Percentiles rank a stretch among this genome's conserved stretches.
Conservation (phyloP, 192 early-diverging fungal species). For the Coemansia sp. region DNA sequence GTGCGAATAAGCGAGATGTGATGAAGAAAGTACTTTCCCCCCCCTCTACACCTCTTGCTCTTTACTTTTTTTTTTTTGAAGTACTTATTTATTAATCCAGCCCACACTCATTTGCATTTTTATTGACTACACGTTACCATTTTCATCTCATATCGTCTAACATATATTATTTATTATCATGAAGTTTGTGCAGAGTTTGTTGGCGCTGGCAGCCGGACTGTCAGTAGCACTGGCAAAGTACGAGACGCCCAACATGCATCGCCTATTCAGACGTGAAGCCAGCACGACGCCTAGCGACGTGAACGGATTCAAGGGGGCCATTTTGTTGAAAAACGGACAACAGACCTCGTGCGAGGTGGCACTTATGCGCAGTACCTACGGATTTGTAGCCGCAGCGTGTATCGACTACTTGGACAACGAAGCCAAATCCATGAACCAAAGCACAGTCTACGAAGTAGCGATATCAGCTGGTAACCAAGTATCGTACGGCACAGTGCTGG, state of each 20-base stretch:
- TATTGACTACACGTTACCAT: neutral
- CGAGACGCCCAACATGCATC: neutral
- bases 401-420: constrained; percentile 31
- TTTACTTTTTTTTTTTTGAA: neutral
- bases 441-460: constrained; percentile 33
- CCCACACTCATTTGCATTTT: neutral
- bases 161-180: constrained; percentile 8
- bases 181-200: constrained; percentile 18
- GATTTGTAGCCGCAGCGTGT: constrained; percentile 44
- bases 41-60: neutral
- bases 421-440: constrained; percentile 17
- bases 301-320: constrained; percentile 38
- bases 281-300: constrained; percentile 22
- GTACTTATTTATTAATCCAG: neutral
- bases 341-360: constrained; percentile 53
- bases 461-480: constrained; percentile 24
- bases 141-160: neutral
- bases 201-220: constrained; percentile 50
- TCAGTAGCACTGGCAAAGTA: constrained; percentile 20
- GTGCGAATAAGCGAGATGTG: neutral
- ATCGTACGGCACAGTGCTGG: constrained; percentile 26
- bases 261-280: neutral
- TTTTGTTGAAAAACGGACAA: constrained; percentile 47
- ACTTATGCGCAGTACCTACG: constrained; percentile 37
- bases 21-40: neutral